Conservation (phyloP, 495 filamentous ascomycete species). For the Xylaria telfairii region DNA sequence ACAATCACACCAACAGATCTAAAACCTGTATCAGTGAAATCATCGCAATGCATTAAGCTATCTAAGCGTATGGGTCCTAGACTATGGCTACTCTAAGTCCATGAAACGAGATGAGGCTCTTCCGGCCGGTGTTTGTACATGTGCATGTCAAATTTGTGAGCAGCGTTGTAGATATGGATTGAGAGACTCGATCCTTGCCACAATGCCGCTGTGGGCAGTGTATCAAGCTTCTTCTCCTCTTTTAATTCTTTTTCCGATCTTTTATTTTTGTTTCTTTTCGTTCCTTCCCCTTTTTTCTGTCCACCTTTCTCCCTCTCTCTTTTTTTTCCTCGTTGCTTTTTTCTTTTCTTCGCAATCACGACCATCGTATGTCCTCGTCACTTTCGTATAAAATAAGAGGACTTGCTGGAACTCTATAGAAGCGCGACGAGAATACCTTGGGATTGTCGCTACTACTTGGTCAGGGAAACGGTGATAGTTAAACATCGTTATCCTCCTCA, state of each 20-base stretch:
- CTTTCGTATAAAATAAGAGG: neutral
- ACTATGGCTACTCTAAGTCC: neutral
- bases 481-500: neutral
- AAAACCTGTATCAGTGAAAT: neutral
- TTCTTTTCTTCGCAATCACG: neutral
- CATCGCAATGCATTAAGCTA: slow-evolving; percentile 14
- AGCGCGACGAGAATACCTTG: neutral
- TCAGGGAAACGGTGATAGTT: neutral
- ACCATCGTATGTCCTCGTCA: neutral
- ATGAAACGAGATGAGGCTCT: neutral
- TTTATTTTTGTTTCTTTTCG: neutral
- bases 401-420: neutral
- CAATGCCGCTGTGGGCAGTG: neutral
- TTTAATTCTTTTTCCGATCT: neutral
- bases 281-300: neutral
- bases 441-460: neutral
- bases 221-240: neutral
- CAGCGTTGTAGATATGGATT: neutral
- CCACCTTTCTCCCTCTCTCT: no score
- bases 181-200: neutral
- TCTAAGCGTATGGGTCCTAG: neutral
- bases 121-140: neutral
- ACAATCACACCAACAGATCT: neutral
- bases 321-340: no score
- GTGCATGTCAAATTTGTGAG: neutral